Base-by-base conservation (phyloP, 1,284 basidiomycete species). In the Trichosporon coremiiforme region DNA sequence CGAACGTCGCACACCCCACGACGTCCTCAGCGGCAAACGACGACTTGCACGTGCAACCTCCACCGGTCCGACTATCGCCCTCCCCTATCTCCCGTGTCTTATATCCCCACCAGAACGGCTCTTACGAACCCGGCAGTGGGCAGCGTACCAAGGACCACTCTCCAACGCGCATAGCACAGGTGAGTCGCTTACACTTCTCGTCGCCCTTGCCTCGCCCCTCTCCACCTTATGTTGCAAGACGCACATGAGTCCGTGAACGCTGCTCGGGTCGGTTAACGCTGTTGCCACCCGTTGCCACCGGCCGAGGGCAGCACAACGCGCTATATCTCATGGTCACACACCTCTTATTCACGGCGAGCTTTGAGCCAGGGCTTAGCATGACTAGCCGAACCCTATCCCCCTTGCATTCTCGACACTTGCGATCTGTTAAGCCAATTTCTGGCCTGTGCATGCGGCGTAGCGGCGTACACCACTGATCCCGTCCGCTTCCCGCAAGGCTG, bases 271-370 rank as follows among this genome's bases (percentile, higher is more conserved):
- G 57, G 29, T 33, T 33, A 31, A 33, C 7, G 17, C 17, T 60
- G 57, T 60, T 33, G 57, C 57, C 57, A 60, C 57, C 57, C 31
- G 29, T 60, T 60, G 57, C 57, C 57, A 60, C 57, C 57, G 31
- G 57, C 15, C 17, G 31, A 31, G 31, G 57, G 57, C 57, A n/a
- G 29, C 25, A 60, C 57, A 60, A 31, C 31, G n/a, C 57, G 22
- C 57, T 60, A n/a, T 31, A 33, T 33, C 57, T 60, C 17, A 60
- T 29, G 29, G 12, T 33, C 57, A 33, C 31, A n/a, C 57, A n/a
- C 57, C 29, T 55, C 53, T 29, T 55, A 53, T 53, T 53, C 47
- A 53, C 47, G 47, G 47, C 20, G 47, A 9, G 57, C 15, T 33
- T 60, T 60, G 57, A 60, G 57, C 57, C 57, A 60, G 57, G 57